Base-by-base conservation (phyloP, 345 rosid genomes). In the Eucalyptus victrix region DNA sequence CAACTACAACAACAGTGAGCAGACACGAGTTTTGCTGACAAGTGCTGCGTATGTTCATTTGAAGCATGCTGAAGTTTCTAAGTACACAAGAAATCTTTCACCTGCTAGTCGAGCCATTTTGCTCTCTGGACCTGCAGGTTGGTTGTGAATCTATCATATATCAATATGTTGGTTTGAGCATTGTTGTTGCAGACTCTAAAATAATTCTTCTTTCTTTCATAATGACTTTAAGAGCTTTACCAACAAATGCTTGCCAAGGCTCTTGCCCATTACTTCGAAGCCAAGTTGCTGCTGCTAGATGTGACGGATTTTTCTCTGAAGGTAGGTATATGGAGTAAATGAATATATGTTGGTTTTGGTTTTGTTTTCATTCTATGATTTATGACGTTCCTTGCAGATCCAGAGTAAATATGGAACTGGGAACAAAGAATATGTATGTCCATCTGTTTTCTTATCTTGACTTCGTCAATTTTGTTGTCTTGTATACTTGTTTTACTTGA, bases 241-340 rank as follows among this genome's bases (percentile, higher is more conserved):
- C 99, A 95, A 90, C 99, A 98, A 95, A 96, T 96, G 98, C 97
- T 98, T 89, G 98, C 99, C 67, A 97, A 94, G 93, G 99, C 99
- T 88, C 89, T 98, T 87, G 97, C 99, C 14, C 99, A 97, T 93
- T 97, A 90, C 95, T 98, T 98, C 9, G 98, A 96, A 62, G 95
- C 99, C 87, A 97, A 98, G 93, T 92, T 98, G 93, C 95, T 98
- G 90, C 93, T 98, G 90, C 90, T 98, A 90, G 99, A 97, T 91
- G 94, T 94, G 18, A 94, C 95, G 9, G 99, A 96, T 72, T 97
- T 98, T 91, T 97, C 99, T 49, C 92, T 97, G 13, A 98, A 95
- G 97, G 99, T 94, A 19, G 47, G 12, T 34, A 28, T 51, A 24
- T 32, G 60, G 89, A 30, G 60, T 65, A 60, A 54, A 87, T 65